Evolutionary conservation across 768 basidiomycete species (phyloP).

Genomic region (Lentinula edodes): DNA sequence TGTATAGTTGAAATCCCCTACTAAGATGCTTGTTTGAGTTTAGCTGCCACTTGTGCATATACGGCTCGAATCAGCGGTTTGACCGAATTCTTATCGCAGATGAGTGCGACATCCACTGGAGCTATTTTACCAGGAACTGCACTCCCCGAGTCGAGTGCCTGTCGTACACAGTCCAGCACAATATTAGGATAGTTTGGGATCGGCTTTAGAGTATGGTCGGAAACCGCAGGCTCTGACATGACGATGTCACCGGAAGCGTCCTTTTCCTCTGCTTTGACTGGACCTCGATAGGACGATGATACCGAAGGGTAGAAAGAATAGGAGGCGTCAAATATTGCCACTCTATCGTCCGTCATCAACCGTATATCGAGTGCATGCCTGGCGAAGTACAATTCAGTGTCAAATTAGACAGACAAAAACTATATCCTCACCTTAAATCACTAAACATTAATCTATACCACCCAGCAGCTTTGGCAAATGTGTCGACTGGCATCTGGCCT

Average conservation of each 20-base stretch:
- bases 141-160: conserved; percentile 24
- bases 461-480: conserved; percentile 73
- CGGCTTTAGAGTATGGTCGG: conserved; percentile 40
- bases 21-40: conserved; percentile 6
- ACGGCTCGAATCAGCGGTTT: conserved; percentile 42
- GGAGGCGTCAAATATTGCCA: conserved; percentile 73
- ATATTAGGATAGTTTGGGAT: conserved; percentile 57
- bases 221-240: conserved; percentile 6
- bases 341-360: conserved; percentile 58
- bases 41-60: conserved; percentile 38
- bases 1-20: background rate
- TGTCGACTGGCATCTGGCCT: conserved; percentile 40
- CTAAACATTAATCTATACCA: conserved; percentile 78
- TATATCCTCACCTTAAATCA: conserved; percentile 45
- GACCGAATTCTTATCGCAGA: conserved; percentile 50
- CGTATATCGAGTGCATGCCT: conserved; percentile 81
- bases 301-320: conserved; percentile 42
- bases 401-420: conserved; percentile 8
- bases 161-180: conserved; percentile 43
- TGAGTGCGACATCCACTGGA: conserved; percentile 54
- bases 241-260: conserved; percentile 5
- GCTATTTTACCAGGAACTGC: conserved; percentile 38
- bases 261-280: background rate
- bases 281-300: background rate
- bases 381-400: conserved; percentile 5